Evolutionary conservation across 2,329 filamentous ascomycete species (phyloP).

Genomic region (Phaeoacremonium minimum): DNA sequence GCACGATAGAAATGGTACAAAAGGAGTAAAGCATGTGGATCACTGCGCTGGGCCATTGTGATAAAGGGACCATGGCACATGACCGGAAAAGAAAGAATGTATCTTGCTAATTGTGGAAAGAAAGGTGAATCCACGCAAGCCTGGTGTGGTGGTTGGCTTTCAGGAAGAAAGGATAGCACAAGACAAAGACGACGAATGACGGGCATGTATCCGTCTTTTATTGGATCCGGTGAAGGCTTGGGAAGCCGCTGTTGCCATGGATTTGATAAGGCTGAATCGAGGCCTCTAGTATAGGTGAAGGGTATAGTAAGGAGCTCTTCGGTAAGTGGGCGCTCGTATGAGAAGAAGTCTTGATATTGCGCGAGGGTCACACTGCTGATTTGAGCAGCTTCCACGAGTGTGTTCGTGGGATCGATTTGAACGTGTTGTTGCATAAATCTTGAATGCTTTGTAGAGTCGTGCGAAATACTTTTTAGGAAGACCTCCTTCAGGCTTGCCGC

Average conservation of each 20-base stretch:
- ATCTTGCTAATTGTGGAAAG: conserved; percentile 5
- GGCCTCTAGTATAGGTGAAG: neutral
- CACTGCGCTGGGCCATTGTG: conserved; percentile 3
- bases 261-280: neutral
- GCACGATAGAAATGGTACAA: conserved; percentile 13
- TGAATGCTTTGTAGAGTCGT: conserved; percentile 4
- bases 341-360: conserved; percentile 7
- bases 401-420: neutral
- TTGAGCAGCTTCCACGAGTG: conserved; percentile 1
- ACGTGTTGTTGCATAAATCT: conserved; percentile 5
- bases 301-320: neutral
- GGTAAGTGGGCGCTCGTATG: conserved; percentile 3
- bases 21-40: conserved; percentile 7
- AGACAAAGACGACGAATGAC: conserved; percentile 6
- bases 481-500: conserved; percentile 15
- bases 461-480: conserved; percentile 12
- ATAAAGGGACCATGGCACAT: conserved; percentile 10
- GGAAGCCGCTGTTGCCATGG: neutral
- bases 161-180: conserved; percentile 7
- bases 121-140: neutral
- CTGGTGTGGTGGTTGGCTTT: neutral
- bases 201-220: neutral
- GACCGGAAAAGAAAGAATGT: conserved; percentile 9
- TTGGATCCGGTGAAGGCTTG: neutral
- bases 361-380: conserved; percentile 4